These are phyloP conservation scores for Cucurbita maxima DNA, from an alignment of 306 rosid species.

Conservation along the genomic window DNA sequence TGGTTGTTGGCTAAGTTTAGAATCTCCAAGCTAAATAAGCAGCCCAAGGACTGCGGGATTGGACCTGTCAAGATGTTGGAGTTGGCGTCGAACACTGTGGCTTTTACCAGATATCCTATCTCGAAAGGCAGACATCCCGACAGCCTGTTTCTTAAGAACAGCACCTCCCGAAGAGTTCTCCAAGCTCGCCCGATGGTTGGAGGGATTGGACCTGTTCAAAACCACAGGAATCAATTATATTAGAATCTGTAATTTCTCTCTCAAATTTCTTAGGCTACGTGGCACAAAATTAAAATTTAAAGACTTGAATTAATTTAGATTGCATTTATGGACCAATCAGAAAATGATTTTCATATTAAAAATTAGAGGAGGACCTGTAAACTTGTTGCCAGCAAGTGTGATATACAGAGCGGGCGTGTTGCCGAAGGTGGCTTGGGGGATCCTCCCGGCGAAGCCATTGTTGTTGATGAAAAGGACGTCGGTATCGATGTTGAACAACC, in stretches of 20 bases:
- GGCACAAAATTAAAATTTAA: too few species aligned
- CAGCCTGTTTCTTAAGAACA: slow-evolving; percentile 15
- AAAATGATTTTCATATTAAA: too few species aligned
- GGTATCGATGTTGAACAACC: slow-evolving; percentile 20
- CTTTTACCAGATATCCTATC: slow-evolving; percentile 14
- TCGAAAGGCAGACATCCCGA: slow-evolving; percentile 25
- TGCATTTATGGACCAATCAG: too few species aligned
- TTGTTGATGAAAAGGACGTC: slow-evolving; percentile 24
- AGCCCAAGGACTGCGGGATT: slow-evolving; percentile 26
- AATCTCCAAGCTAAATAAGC: slow-evolving; percentile 8
- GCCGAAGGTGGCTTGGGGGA: slow-evolving; percentile 17
- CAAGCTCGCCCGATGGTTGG: slow-evolving; percentile 20
- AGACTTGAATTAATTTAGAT: too few species aligned
- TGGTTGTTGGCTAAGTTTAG: slow-evolving; percentile 20
- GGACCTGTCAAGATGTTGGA: slow-evolving; percentile 17
- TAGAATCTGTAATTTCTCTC: background rate
- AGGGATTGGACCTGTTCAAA: slow-evolving; percentile 16
- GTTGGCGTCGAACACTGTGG: slow-evolving; percentile 21
- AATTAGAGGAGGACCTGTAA: slow-evolving; percentile 3
- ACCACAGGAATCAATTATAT: background rate
- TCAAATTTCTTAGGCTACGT: too few species aligned
- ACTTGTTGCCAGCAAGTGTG: slow-evolving; percentile 22
- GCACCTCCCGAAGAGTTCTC: slow-evolving; percentile 14
- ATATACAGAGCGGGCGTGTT: slow-evolving; percentile 27
- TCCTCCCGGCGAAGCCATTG: slow-evolving; percentile 13